These are phyloP conservation scores for Lasiosphaeria miniovina DNA, from an alignment of 495 filamentous ascomycete genomes.

Conservation along the genomic window DNA sequence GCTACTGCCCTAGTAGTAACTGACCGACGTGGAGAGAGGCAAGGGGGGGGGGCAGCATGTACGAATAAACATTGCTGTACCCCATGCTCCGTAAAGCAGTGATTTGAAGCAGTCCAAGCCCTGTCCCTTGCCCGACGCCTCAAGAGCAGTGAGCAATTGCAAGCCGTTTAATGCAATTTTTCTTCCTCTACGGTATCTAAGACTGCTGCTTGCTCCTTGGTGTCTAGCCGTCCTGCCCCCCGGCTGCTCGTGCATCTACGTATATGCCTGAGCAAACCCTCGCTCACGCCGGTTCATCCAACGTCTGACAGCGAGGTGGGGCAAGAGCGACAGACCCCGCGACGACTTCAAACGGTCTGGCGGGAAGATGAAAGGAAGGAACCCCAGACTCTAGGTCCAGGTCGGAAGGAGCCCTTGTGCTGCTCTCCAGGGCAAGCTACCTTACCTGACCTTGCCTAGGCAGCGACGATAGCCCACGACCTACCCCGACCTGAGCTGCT, in stretches of 20 bases:
- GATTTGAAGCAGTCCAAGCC: too few species aligned
- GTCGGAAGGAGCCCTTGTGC: not conserved
- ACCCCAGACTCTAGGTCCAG: conserved; percentile 2
- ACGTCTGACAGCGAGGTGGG: not conserved
- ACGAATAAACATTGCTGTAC: too few species aligned
- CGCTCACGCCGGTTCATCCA: not conserved
- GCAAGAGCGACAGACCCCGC: not conserved
- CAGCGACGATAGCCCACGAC: too few species aligned
- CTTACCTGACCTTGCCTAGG: too few species aligned
- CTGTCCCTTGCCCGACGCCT: too few species aligned
- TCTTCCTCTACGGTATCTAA: not conserved
- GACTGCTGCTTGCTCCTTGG: not conserved
- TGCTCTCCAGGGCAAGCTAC: conserved; percentile 6
- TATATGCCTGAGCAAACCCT: not conserved
- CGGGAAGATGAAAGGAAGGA: not conserved
- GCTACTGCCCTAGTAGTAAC: too few species aligned
- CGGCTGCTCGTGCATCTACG: not conserved
- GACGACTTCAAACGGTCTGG: not conserved
- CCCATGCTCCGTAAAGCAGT: too few species aligned
- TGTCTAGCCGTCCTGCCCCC: conserved; percentile 1
- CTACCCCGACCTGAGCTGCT: too few species aligned
- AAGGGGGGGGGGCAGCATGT: too few species aligned
- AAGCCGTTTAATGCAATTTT: not conserved
- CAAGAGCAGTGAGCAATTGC: not conserved
- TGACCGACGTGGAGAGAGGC: too few species aligned